Conservation (phyloP, 768 basidiomycete species). For the Amanita inopinata region DNA sequence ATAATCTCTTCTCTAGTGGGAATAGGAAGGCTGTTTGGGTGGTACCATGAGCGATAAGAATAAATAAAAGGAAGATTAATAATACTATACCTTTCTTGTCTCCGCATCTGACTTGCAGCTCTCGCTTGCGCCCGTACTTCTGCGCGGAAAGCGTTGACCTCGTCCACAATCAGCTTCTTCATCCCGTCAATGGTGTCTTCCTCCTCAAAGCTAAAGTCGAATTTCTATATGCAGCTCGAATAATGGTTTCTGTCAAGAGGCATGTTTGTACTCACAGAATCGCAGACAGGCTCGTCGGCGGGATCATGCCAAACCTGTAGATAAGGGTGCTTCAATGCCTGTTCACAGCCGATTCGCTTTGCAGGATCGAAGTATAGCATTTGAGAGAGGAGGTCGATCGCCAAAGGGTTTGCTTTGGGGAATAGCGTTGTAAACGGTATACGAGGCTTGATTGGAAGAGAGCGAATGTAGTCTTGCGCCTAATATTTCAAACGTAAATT, state of each 20-base stretch:
- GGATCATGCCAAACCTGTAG: conserved; percentile 97
- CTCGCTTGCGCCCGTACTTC: conserved; percentile 83
- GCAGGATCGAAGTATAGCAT: conserved; percentile 95
- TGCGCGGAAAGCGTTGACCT: conserved; percentile 82
- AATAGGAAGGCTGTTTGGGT: conserved; percentile 57
- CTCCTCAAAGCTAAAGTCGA: conserved; percentile 94
- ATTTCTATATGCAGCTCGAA: conserved; percentile 43
- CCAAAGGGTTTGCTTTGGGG: conserved; percentile 88
- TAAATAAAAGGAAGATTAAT: not conserved
- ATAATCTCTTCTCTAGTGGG: conserved; percentile 77
- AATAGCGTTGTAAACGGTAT: conserved; percentile 88
- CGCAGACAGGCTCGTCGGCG: conserved; percentile 84
- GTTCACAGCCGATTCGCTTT: conserved; percentile 91
- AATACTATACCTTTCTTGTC: conserved; percentile 63
- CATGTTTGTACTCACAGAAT: conserved; percentile 41
- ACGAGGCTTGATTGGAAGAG: conserved; percentile 92
- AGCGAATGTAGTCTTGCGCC: conserved; percentile 98
- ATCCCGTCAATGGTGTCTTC: conserved; percentile 97
- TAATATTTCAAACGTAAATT: conserved; percentile 20
- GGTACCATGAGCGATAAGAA: conserved; percentile 4
- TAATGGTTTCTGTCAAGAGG: not conserved
- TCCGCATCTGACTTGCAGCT: conserved; percentile 59
- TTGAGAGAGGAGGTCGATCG: conserved; percentile 85
- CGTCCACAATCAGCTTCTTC: conserved; percentile 90
- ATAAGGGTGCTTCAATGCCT: conserved; percentile 93